Evolutionary conservation across 192 early-diverging fungal genomes (phyloP), one percentile per base, ranked within the genome.

Genomic region (Backusella morwellensis): DNA sequence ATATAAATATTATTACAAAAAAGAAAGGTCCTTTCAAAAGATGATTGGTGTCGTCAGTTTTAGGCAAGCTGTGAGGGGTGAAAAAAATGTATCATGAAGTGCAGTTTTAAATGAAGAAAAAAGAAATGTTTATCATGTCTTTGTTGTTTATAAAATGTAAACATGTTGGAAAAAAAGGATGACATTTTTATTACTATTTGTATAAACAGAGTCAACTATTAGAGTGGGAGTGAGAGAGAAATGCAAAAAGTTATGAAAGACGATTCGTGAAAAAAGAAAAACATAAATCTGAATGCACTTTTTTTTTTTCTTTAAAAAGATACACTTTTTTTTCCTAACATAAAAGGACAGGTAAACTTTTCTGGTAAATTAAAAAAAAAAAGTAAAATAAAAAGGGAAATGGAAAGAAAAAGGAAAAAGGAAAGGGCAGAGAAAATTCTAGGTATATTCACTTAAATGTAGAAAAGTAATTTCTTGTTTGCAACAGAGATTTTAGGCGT

Each of bases 21-120:
- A 26, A 26, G 56, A 59, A 26, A 59, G 56, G 21, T 26, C 11
- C 23, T 59, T 14, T 26, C 23, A 26, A 26, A 26, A 59, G 56
- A 59, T 59, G 56, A 59, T 59, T 59, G 56, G 56, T 59, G 56
- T 59, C 56, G 56, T 59, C 56, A 59, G 56, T 59, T 59, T 59
- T 59, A 59, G n/a, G 6, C 23, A 29, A 40, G 5, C 56, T 59
- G 56, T 26, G 56, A 59, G 56, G 56, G 56, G 56, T 26, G 21
- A 26, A 23, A 23, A 9, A 23, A 19, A 29, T 50, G 56, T 59
- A 59, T 59, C n/a, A 59, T 26, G 23, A 59, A 59, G 56, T 59
- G 56, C 56, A 59, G 21, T 59, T 59, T 59, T 59, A 59, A 59
- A 59, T 59, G 56, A 26, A 29, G 8, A 9, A 56, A 56, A 56